Base-by-base conservation (phyloP, 192 early-diverging fungal species). In the Chytriomyces sp. region DNA sequence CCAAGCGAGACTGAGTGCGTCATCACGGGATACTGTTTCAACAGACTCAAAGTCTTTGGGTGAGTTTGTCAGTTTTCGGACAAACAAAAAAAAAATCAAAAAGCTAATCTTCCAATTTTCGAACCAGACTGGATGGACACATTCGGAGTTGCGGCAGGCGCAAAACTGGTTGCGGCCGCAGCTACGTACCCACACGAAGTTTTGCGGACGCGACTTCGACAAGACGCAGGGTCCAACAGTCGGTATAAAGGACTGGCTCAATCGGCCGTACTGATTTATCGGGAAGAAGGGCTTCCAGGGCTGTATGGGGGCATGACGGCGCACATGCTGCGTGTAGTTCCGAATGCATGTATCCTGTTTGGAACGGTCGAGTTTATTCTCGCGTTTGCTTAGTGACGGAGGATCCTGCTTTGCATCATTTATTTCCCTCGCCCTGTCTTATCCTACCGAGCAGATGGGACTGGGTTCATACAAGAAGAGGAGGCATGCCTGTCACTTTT, bases 271-370 rank as follows among this genome's bases (percentile, higher is more conserved):
- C 59, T 83, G 57, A 91, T 95, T 28, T 83, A 87, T 46, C 78
- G 68, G 26, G 93, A 96, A 70, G 97, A 99, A 80, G 96, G 97
- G 53, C 46, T 95, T 6, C 83, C 83, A 16, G 94, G 93, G 2
- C 81, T 99, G 23, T 99, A 99, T 75, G 94, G 96, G 61, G 97
- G 97, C n/a, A 88, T 99, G 88, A 92, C 94, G 13, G 93, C 96
- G 2, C 96, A 98, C 84, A 83, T 99, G 64, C 83, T 97, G 87
- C 90, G 97, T 61, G 95, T 96, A 0, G 96, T 98, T 7, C 97
- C 97, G 0, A 98, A 98, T 81, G 96, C 97, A 0, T 93, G 94
- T 7, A 96, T 97, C 68, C 90, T 98, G 91, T 98, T 99, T 47
- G 76, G 66, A 16, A 77, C 76, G 6, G 76, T 77, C 16, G 76